Evolutionary conservation across 2,329 filamentous ascomycete genomes (phyloP), one percentile per base, ranked within the genome.

Genomic region (Pseudogymnoascus sp.): DNA sequence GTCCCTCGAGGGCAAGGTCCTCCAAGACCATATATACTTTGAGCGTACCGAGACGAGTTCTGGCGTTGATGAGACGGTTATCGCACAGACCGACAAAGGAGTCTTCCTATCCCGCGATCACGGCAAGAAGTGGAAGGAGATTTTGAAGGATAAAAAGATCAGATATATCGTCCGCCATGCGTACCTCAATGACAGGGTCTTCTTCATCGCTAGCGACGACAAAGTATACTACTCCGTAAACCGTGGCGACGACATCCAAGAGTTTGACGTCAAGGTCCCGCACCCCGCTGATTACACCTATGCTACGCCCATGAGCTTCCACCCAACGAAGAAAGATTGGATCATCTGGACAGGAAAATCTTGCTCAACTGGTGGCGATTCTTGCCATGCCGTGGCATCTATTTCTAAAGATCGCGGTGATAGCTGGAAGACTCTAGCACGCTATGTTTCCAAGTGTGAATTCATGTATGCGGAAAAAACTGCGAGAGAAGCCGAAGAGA

Each of bases 261-360:
- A 79, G 60, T 96, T 97, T 75, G 76, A 90, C 64, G 85, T 88
- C 2, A 89, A 88, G 1, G 79, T 83, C 44, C 82, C 83, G 67
- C 75, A 75, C 68, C 68, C 67, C 74, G 63, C 76, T 6, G 69
- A 78, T 57, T 65, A 68, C 1, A 67, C 72, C 3, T 71, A 71
- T 5, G 69, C 79, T 4, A 82, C 84, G 17, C 81, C 92, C 44
- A 75, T 90, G 69, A 80, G 82, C 36, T 99, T 99, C 78, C 95
- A 99, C 71, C 89, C 92, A 1, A 85, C 88, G 68, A 84, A 89
- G 70, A 89, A 88, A 73, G 89, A 96, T 71, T 97, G 92, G 91
- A 80, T 97, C 47, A 89, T 99, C 66, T 97, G 93, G 92, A 85
- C 89, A 60, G 93, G 93, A 40, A 78, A 86, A 67, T 83, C 88